Evolutionary conservation across 2,329 filamentous ascomycete species (phyloP), one percentile per base, ranked within the genome.

Genomic region (Fusarium dlaminii): DNA sequence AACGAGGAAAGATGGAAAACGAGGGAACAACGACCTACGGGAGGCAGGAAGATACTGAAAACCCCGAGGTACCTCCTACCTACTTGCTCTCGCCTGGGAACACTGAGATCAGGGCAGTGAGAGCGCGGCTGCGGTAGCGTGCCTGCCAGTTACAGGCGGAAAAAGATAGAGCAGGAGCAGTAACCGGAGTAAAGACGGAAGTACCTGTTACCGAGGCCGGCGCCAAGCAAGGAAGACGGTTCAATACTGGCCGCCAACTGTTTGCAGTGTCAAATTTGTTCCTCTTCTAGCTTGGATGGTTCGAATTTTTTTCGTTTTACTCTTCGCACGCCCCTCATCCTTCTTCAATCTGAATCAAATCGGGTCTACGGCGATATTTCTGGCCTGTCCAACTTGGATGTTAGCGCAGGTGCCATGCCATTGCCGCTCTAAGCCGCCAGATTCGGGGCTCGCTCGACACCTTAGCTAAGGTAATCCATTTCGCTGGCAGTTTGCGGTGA

Each of bases 381-480:
- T 69, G 52, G 61, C 68, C 74, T 67, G 56, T 72, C 63, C 63
- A 63, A 67, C 68, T 70, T 70, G 57, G 58, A 54, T 63, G 27
- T 75, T 78, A 79, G 76, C 67, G 71, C 65, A 70, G 66, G 58
- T 77, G 69, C 72, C 73, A 77, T 77, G 68, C 69, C 76, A 74
- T 79, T 78, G 75, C 76, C 77, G 77, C 75, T 78, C 74, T 72
- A 78, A 78, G 75, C 77, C 77, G 77, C 73, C 64, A 73, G 66
- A 77, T 71, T 76, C 63, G 66, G 66, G 66, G 59, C 68, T 63
- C 39, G 24, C 51, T 55, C 51, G 24, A 29, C 17, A 55, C 20
- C 27, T 55, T 36, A 17, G 49, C 32, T 36, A 36, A 22, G 54
- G 52, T 52, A 66, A 69, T 61, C 43, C 59, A 63, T 60, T 70